Conservation (phyloP, 2,329 filamentous ascomycete genomes). For the Xylaria sp. region DNA sequence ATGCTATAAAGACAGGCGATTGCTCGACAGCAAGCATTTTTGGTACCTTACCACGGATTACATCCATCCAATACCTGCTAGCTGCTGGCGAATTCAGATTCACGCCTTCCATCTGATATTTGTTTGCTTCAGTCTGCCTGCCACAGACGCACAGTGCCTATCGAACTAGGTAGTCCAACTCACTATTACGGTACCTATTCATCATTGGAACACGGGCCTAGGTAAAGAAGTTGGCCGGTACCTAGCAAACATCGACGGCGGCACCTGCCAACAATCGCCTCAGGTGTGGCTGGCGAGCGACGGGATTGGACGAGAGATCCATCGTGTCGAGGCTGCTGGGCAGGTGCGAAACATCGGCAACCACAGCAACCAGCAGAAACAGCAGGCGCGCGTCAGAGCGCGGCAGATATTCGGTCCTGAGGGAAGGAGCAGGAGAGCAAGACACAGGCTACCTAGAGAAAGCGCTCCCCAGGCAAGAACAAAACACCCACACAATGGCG, state of each 20-base stretch:
- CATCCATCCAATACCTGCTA: no score
- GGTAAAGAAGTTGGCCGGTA: background rate
- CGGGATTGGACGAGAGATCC: background rate
- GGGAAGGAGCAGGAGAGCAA: conserved; percentile 13
- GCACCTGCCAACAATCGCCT: background rate
- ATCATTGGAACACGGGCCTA: background rate
- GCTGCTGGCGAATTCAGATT: no score
- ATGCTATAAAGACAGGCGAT: background rate
- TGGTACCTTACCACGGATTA: background rate
- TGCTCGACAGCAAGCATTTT: background rate
- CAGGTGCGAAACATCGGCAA: conserved; percentile 3
- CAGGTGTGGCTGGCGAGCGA: background rate
- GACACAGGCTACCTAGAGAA: conserved; percentile 15
- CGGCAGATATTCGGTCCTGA: background rate
- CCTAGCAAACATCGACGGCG: background rate
- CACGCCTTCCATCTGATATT: background rate
- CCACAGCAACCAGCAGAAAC: background rate
- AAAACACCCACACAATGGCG: conserved; percentile 28
- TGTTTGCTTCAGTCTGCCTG: background rate
- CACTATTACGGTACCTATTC: no score
- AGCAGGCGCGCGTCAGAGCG: background rate
- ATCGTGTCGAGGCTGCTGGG: conserved; percentile 3
- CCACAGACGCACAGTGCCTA: no score
- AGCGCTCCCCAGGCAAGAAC: conserved; percentile 16
- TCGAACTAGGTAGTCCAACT: no score